phyloP scores from a whole-genome alignment of 2,329 filamentous ascomycete species.

The Pestalotiopsis fici region DNA sequence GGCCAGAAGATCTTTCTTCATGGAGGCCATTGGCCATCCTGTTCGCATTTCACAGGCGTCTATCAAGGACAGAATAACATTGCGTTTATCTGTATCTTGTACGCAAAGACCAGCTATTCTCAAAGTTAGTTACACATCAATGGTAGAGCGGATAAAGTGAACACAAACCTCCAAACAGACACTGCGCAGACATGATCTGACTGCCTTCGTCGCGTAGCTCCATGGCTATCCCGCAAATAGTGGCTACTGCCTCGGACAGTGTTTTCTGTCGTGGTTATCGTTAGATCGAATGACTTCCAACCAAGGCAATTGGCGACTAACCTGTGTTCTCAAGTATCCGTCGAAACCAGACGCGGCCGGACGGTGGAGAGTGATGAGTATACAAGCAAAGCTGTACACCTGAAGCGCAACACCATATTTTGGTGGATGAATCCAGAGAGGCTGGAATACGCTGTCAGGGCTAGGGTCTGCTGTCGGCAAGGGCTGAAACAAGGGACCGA shows the following conservation, averaged over 20 bases:
- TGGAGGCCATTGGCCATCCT: constrained; percentile 38
- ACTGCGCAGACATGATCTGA: constrained; percentile 44
- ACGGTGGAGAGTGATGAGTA: constrained; percentile 53
- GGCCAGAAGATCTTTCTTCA: constrained; percentile 27
- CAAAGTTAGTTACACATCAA: background rate
- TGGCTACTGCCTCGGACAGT: constrained; percentile 47
- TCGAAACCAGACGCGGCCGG: constrained; percentile 50
- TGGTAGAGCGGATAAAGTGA: background rate
- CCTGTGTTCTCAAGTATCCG: constrained; percentile 39
- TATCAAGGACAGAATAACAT: constrained; percentile 37
- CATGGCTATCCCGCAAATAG: constrained; percentile 51
- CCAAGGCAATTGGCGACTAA: background rate
- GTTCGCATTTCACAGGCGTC: constrained; percentile 35
- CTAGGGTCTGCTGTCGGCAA: constrained; percentile 32
- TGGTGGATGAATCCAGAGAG: constrained; percentile 53
- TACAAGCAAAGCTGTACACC: constrained; percentile 51
- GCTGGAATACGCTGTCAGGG: constrained; percentile 36
- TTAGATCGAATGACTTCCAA: background rate
- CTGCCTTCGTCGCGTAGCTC: constrained; percentile 40
- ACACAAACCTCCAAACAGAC: constrained; percentile 38
- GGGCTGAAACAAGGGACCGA: constrained; percentile 38
- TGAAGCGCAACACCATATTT: constrained; percentile 50
- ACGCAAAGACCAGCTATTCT: constrained; percentile 39
- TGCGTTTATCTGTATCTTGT: constrained; percentile 34
- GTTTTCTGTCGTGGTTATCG: constrained; percentile 29